Conservation (phyloP, 768 basidiomycete genomes). For the Ramaria rubella region DNA sequence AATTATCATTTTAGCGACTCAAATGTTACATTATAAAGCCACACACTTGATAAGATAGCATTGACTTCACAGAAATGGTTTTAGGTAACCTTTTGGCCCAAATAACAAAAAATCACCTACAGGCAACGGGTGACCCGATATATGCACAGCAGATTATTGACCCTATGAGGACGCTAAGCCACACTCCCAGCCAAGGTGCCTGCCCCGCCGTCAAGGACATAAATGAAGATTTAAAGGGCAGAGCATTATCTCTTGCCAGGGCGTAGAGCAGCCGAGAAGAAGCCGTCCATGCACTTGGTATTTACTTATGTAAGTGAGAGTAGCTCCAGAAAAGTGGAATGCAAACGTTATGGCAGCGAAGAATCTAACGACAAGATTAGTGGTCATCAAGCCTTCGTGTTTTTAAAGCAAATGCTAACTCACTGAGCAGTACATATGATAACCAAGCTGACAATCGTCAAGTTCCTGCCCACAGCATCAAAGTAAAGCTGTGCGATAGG, state of each 20-base stretch:
- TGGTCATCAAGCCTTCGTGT: background rate
- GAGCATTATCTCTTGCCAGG: conserved; percentile 46
- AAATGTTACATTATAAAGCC: background rate
- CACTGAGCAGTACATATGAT: conserved; percentile 43
- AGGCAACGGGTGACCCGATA: conserved; percentile 47
- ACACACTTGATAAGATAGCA: background rate
- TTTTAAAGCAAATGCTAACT: background rate
- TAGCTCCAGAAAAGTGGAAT: background rate
- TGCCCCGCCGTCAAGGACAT: conserved; percentile 47
- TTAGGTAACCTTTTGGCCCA: background rate
- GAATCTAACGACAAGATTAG: conserved; percentile 12
- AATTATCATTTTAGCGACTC: background rate
- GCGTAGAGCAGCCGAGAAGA: conserved; percentile 53
- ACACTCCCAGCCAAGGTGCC: conserved; percentile 49
- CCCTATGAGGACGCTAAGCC: conserved; percentile 46
- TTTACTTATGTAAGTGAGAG: background rate
- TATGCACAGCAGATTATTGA: conserved; percentile 53
- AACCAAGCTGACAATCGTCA: conserved; percentile 45
- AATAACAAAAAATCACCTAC: conserved; percentile 27
- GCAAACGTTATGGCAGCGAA: conserved; percentile 44
- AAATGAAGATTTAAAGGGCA: conserved; percentile 40
- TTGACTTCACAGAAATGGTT: background rate
- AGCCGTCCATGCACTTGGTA: conserved; percentile 42
- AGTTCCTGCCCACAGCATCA: conserved; percentile 42
- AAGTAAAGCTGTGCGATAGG: conserved; percentile 54